Conservation (phyloP, 2,329 filamentous ascomycete species). For the Beauveria scarabaeidicola region DNA sequence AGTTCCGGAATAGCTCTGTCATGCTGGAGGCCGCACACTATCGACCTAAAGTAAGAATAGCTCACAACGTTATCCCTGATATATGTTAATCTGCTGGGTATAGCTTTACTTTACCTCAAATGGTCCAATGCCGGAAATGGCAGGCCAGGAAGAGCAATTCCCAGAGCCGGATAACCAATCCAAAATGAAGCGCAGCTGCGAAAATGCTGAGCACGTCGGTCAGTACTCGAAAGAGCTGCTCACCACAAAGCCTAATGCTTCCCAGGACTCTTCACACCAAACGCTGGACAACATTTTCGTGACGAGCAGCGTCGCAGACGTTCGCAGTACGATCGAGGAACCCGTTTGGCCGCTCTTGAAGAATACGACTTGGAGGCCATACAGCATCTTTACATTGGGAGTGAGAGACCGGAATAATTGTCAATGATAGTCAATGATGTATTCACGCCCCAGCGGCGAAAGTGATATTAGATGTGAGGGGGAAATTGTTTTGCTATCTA, state of each 20-base stretch:
- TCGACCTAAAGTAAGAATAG: conserved; percentile 62
- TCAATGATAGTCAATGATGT: conserved; percentile 3
- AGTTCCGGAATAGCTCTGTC: conserved; percentile 93
- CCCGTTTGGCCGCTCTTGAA: conserved; percentile 59
- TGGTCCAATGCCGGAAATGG: conserved; percentile 38
- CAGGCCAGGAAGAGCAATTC: conserved; percentile 67
- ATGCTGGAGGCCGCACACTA: conserved; percentile 81
- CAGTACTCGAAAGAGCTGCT: conserved; percentile 27
- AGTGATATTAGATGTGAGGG: neutral
- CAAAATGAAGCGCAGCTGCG: conserved; percentile 79
- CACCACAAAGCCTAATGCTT: neutral
- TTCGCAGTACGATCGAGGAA: conserved; percentile 76
- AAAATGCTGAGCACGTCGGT: conserved; percentile 81
- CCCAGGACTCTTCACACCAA: conserved; percentile 72
- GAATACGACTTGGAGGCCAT: conserved; percentile 47
- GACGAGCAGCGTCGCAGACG: conserved; percentile 68
- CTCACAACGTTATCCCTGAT: neutral
- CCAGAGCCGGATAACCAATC: conserved; percentile 74
- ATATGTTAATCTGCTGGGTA: neutral
- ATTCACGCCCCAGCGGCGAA: neutral
- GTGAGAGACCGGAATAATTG: neutral
- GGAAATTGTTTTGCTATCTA: conserved; percentile 3
- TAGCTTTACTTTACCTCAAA: conserved; percentile 47
- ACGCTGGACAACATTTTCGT: conserved; percentile 62
- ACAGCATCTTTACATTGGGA: conserved; percentile 28